Percentiles rank a stretch among this genome's conserved stretches.
Conservation (phyloP, 75 land plant species). For the Cunninghamia lanceolata region DNA sequence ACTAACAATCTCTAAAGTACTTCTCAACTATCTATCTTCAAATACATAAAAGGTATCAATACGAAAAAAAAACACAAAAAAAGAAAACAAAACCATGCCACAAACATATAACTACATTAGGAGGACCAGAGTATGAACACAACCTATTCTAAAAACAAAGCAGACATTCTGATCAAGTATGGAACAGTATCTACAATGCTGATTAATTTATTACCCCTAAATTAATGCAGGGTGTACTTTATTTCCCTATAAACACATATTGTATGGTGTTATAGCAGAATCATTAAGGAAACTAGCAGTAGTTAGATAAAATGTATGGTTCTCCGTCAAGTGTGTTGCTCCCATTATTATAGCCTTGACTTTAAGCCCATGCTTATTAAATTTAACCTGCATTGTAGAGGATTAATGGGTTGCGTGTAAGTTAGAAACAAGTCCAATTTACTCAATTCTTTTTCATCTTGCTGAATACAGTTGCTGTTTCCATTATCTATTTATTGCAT, state of each 20-base stretch:
- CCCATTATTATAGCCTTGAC: background rate
- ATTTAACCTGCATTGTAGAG: background rate
- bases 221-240: background rate
- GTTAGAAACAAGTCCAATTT: background rate
- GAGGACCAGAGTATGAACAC: too few species aligned
- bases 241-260: too few species aligned
- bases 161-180: background rate
- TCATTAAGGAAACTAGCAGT: too few species aligned
- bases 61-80: too few species aligned
- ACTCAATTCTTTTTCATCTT: background rate
- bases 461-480: background rate
- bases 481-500: background rate
- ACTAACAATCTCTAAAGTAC: too few species aligned
- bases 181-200: background rate
- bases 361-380: background rate
- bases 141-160: background rate
- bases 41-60: too few species aligned
- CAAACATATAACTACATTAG: too few species aligned
- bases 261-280: too few species aligned
- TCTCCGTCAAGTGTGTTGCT: background rate
- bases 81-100: too few species aligned
- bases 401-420: conserved; percentile 1
- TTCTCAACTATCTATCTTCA: too few species aligned
- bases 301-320: background rate
- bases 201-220: background rate